These are phyloP conservation scores for Heliamphora exappendiculata DNA, from an alignment of 148 eudicot species.

Conservation along the genomic window DNA sequence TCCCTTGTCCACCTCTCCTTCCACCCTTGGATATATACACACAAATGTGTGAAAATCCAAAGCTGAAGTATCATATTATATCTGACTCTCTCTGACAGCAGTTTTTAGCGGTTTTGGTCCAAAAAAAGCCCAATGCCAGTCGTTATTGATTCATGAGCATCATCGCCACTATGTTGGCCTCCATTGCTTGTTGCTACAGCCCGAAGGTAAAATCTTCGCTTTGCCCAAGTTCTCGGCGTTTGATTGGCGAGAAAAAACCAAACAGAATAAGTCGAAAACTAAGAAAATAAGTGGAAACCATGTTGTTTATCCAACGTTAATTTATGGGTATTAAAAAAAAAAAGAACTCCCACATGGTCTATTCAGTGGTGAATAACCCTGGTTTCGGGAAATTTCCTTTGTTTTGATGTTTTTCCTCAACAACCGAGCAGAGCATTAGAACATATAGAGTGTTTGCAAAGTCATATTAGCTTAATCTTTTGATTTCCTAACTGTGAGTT, in stretches of 20 bases:
- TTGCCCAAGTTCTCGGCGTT: background rate
- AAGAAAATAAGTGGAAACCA: background rate
- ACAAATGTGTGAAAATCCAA: background rate
- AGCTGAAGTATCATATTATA: background rate
- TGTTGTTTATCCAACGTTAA: background rate
- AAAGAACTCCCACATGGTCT: background rate
- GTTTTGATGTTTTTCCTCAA: background rate
- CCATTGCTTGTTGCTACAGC: slow-evolving; percentile 30
- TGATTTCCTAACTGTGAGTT: background rate
- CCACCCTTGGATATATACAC: background rate
- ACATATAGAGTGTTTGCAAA: background rate
- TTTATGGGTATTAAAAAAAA: background rate
- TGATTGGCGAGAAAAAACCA: background rate
- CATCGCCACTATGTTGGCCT: slow-evolving; percentile 38
- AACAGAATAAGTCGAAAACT: background rate
- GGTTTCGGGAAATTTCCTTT: background rate
- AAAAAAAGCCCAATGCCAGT: background rate
- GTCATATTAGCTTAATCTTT: background rate
- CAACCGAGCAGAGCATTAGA: background rate
- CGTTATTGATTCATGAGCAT: background rate
- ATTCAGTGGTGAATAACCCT: background rate
- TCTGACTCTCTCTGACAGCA: background rate
- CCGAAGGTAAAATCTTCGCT: slow-evolving; percentile 36
- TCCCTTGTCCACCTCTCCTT: slow-evolving; percentile 6
- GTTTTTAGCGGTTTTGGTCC: background rate